phyloP scores from a whole-genome alignment of 2,329 filamentous ascomycete genomes.

The Fusarium sterilihyphosum region DNA sequence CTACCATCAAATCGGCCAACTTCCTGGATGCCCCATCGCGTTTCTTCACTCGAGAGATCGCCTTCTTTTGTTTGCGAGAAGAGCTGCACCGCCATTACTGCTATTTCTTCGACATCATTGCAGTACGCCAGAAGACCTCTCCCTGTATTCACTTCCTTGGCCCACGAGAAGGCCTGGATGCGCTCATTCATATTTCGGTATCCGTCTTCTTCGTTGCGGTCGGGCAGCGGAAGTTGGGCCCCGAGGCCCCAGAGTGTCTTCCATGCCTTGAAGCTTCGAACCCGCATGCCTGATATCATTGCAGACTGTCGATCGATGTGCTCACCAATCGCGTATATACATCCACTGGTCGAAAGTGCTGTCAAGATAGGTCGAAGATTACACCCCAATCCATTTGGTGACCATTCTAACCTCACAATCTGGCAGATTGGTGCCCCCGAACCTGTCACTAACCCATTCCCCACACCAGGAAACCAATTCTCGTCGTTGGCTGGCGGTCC shows the following conservation, averaged over 20 bases:
- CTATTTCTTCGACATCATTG: slow-evolving; percentile 61
- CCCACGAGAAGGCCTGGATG: slow-evolving; percentile 65
- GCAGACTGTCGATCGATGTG: slow-evolving; percentile 45
- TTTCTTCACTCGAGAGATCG: slow-evolving; percentile 41
- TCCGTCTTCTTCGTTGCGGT: slow-evolving; percentile 46
- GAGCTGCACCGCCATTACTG: slow-evolving; percentile 60
- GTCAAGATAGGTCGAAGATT: slow-evolving; percentile 63
- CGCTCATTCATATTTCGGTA: slow-evolving; percentile 54
- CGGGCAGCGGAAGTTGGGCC: slow-evolving; percentile 60
- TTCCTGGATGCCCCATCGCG: slow-evolving; percentile 62
- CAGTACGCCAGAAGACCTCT: slow-evolving; percentile 61
- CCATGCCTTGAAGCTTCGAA: slow-evolving; percentile 60
- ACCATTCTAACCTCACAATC: slow-evolving; percentile 65
- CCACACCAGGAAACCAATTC: slow-evolving; percentile 54
- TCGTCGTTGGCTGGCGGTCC: slow-evolving; percentile 38
- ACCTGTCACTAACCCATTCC: slow-evolving; percentile 57
- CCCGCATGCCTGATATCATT: slow-evolving; percentile 46
- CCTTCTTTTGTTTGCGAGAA: slow-evolving; percentile 38
- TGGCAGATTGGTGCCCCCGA: slow-evolving; percentile 64
- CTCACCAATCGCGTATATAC: slow-evolving; percentile 63
- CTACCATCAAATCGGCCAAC: slow-evolving; percentile 58
- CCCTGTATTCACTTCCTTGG: slow-evolving; percentile 53
- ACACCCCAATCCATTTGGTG: slow-evolving; percentile 65
- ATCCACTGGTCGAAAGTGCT: slow-evolving; percentile 61
- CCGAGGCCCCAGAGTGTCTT: slow-evolving; percentile 66